These are phyloP conservation scores for Ustilago shanxiensis DNA, from an alignment of 1,284 basidiomycete species.

Conservation along the genomic window DNA sequence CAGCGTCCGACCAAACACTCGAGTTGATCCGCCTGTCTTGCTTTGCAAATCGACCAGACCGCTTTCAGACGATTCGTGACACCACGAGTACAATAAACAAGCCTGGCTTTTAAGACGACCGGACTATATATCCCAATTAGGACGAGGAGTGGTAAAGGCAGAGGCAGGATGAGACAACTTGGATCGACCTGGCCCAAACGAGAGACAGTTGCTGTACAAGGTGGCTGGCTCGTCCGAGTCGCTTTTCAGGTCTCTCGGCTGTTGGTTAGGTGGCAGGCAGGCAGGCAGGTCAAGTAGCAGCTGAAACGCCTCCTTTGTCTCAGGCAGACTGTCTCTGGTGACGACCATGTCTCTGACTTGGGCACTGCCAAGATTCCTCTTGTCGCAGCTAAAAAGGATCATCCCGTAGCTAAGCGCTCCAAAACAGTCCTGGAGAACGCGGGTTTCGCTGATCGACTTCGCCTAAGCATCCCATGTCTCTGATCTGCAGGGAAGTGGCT, in stretches of 20 bases:
- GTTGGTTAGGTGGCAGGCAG: not conserved
- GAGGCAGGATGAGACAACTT: slow-evolving; percentile 1
- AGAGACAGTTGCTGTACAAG: not conserved
- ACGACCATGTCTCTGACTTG: slow-evolving; percentile 4
- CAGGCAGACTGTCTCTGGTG: slow-evolving; percentile 6
- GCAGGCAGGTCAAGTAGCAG: not conserved
- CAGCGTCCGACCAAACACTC: too few relatives aligned
- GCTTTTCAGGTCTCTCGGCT: not conserved
- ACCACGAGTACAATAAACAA: too few relatives aligned
- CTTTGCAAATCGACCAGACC: too few relatives aligned
- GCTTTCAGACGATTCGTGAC: too few relatives aligned
- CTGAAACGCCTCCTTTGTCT: slow-evolving; percentile 3
- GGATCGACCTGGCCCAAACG: not conserved
- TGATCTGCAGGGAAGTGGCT: not conserved
- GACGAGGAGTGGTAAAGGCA: not conserved
- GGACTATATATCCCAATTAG: slow-evolving; percentile 2
- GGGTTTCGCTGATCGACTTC: slow-evolving; percentile 7
- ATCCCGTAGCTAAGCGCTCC: not conserved
- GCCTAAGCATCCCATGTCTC: slow-evolving; percentile 13
- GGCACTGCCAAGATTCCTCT: not conserved
- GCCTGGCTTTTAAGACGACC: too few relatives aligned
- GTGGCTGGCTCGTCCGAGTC: not conserved
- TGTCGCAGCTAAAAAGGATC: not conserved
- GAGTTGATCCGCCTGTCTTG: too few relatives aligned
- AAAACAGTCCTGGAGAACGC: not conserved